phyloP scores from a whole-genome alignment of 2,329 filamentous ascomycete genomes.

The Colletotrichum spinosum region DNA sequence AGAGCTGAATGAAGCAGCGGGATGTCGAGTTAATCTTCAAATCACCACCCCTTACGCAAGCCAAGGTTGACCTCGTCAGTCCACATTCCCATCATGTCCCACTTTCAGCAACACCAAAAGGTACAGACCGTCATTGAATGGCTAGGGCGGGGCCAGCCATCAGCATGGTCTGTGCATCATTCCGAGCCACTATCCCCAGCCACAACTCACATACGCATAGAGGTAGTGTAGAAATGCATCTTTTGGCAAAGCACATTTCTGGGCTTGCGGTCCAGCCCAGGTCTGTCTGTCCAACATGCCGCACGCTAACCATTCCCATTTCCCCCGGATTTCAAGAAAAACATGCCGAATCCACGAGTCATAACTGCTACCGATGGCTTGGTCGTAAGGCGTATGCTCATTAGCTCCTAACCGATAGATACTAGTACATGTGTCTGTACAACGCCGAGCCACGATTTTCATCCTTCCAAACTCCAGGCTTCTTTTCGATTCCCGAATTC shows the following conservation, averaged over 20 bases:
- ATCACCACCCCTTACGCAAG: conserved; percentile 36
- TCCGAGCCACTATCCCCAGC: too few species aligned
- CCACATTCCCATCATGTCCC: conserved; percentile 21
- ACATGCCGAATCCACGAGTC: conserved; percentile 3
- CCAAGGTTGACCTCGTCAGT: conserved; percentile 33
- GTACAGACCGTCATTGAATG: too few species aligned
- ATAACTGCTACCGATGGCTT: conserved; percentile 11
- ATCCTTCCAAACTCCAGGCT: conserved; percentile 14
- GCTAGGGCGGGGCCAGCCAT: too few species aligned
- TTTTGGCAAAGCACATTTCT: not conserved
- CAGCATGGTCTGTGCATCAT: too few species aligned
- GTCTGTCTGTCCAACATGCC: not conserved
- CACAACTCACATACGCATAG: too few species aligned
- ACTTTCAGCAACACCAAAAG: conserved; percentile 8
- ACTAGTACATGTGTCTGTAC: conserved; percentile 29
- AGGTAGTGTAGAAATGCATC: not conserved
- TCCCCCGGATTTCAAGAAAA: not conserved
- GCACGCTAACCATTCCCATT: conserved; percentile 11
- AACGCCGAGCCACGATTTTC: conserved; percentile 14
- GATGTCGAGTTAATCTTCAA: not conserved
- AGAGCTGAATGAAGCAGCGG: not conserved
- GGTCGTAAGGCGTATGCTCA: conserved; percentile 31
- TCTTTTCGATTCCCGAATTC: not conserved
- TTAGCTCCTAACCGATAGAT: conserved; percentile 16
- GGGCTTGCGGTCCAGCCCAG: not conserved